Conservation (phyloP, 2,329 filamentous ascomycete genomes). For the Penicillium sp. region DNA sequence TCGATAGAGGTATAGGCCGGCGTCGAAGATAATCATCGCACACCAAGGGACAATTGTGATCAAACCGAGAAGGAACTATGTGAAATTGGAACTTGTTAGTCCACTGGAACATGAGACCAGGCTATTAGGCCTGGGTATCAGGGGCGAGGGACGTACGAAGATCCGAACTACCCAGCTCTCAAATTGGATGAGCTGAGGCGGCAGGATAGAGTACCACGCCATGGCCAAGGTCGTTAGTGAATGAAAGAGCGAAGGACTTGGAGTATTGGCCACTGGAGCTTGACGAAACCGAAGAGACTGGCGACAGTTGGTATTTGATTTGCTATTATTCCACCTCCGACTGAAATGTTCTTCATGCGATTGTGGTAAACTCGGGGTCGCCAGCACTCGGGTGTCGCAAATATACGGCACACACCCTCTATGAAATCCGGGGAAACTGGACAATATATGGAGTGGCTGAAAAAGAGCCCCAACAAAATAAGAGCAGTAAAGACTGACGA, state of each 20-base stretch:
- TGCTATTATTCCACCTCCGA: not conserved
- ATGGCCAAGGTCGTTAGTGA: slow-evolving; percentile 44
- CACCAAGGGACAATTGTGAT: slow-evolving; percentile 67
- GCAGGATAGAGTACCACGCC: slow-evolving; percentile 69
- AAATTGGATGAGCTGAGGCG: slow-evolving; percentile 58
- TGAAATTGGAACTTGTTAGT: not conserved
- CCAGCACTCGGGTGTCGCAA: slow-evolving; percentile 37
- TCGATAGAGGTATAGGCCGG: slow-evolving; percentile 65
- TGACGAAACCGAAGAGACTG: not conserved
- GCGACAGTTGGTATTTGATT: not conserved
- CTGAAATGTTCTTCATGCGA: not conserved
- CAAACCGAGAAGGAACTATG: slow-evolving; percentile 63
- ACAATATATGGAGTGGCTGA: not conserved
- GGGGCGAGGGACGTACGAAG: slow-evolving; percentile 57
- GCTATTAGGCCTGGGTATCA: not conserved
- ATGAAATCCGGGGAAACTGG: slow-evolving; percentile 6
- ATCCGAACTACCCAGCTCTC: slow-evolving; percentile 66
- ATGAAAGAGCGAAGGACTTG: not conserved
- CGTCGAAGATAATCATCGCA: slow-evolving; percentile 65
- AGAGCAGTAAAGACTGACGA: not conserved
- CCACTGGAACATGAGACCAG: not conserved
- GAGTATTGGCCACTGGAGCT: not conserved
- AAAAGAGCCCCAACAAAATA: not conserved
- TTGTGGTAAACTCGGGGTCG: not conserved
- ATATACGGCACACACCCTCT: not conserved